Percentiles rank a stretch among this genome's conserved stretches.
Conservation (phyloP, 2,329 filamentous ascomycete genomes). For the Colletotrichum chrysophilum region DNA sequence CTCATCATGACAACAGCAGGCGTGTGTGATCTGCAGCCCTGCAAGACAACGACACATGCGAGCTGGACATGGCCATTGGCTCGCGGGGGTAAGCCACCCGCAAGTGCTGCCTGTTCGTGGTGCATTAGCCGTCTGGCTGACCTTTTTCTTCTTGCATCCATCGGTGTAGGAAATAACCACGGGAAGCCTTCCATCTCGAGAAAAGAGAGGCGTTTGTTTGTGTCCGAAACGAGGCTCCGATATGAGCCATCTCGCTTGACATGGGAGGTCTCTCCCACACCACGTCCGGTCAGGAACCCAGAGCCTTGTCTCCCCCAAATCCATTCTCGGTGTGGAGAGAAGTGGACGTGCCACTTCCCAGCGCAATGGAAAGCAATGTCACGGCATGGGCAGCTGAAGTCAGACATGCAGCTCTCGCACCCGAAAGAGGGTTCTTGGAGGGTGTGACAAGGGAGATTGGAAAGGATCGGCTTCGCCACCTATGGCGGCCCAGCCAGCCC, state of each 20-base stretch:
- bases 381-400: no score
- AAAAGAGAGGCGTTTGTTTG: background rate
- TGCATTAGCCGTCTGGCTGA: background rate
- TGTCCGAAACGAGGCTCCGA: conserved; percentile 1
- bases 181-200: background rate
- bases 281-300: background rate
- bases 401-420: background rate
- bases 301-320: background rate
- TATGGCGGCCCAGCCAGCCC: background rate
- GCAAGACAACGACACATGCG: background rate
- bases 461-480: conserved; percentile 5
- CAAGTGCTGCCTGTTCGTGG: background rate
- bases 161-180: background rate
- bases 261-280: background rate
- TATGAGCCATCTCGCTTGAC: background rate
- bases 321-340: background rate
- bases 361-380: background rate
- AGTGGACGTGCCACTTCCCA: background rate
- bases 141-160: background rate
- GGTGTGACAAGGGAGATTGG: background rate
- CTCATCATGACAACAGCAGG: background rate
- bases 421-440: background rate
- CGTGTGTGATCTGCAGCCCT: background rate
- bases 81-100: background rate
- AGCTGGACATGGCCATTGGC: background rate